A percentile compares a stretch with the other conserved stretches of the same genome.
These are phyloP conservation scores for Rhodomyrtus psidioides DNA, from an alignment of 441 rosid species.

Conservation along the genomic window DNA sequence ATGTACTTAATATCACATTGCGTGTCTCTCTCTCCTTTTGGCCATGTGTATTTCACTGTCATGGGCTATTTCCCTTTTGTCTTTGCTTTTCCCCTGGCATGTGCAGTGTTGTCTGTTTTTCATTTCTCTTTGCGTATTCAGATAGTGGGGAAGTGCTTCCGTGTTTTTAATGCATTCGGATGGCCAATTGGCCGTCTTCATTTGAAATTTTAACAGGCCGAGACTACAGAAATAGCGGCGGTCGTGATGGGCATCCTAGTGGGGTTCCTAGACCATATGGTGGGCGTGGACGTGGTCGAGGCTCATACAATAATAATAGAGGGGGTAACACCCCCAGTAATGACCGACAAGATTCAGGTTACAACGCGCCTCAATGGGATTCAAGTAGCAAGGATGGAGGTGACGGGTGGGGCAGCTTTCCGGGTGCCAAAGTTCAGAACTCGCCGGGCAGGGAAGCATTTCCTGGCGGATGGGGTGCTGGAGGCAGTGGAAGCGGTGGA, in stretches of 20 bases:
- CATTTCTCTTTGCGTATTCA: background rate
- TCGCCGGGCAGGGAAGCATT: slow-evolving; percentile 49
- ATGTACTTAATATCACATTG: background rate
- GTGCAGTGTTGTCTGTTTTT: background rate
- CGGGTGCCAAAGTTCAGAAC: slow-evolving; percentile 48
- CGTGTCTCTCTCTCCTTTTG: background rate
- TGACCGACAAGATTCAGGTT: slow-evolving; percentile 50
- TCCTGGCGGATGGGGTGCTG: slow-evolving; percentile 44
- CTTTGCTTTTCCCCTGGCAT: background rate
- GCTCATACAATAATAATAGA: slow-evolving; percentile 29
- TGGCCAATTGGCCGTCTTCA: background rate
- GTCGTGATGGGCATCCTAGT: slow-evolving; percentile 71
- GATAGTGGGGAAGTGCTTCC: no score
- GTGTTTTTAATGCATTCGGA: background rate
- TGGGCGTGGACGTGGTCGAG: slow-evolving; percentile 50
- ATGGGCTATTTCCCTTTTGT: background rate
- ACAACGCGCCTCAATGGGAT: slow-evolving; percentile 45
- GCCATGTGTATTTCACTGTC: background rate
- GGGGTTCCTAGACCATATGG: slow-evolving; percentile 72
- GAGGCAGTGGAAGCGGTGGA: slow-evolving; percentile 15
- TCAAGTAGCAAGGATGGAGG: slow-evolving; percentile 37
- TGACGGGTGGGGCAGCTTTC: slow-evolving; percentile 49
- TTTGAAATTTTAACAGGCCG: slow-evolving; percentile 31
- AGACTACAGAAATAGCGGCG: slow-evolving; percentile 54
- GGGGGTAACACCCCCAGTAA: slow-evolving; percentile 23